Evolutionary conservation across 2,329 filamentous ascomycete species (phyloP).

Genomic region (Pleochaeta shiraiana): DNA sequence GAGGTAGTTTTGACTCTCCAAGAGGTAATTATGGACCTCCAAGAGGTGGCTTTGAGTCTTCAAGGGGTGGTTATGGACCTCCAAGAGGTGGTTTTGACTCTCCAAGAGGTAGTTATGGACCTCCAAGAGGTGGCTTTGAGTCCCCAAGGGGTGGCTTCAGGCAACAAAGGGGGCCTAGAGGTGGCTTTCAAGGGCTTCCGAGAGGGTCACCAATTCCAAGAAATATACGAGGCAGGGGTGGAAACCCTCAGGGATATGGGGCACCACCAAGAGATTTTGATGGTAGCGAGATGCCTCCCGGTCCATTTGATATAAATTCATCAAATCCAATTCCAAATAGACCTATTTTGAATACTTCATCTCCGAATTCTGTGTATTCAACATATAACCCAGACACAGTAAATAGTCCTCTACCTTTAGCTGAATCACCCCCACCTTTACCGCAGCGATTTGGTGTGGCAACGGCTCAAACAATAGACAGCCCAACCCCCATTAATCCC

Average conservation of each 20-base stretch:
- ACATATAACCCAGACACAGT: conserved; percentile 13
- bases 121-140: neutral
- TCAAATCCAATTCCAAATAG: conserved; percentile 8
- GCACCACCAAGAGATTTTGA: conserved; percentile 9
- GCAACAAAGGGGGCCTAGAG: conserved; percentile 11
- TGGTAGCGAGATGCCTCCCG: conserved; percentile 8
- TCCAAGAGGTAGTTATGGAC: neutral
- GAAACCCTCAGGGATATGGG: conserved; percentile 22
- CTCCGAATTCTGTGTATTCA: conserved; percentile 11
- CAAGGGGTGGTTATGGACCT: conserved; percentile 12
- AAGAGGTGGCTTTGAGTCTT: conserved; percentile 25
- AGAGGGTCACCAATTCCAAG: conserved; percentile 13
- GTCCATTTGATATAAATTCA: conserved; percentile 10
- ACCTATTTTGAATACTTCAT: conserved; percentile 8
- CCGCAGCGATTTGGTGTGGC: too few species aligned
- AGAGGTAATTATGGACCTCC: conserved; percentile 18
- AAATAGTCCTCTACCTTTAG: conserved; percentile 28
- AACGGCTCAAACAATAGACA: too few species aligned
- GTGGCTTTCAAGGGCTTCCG: conserved; percentile 11
- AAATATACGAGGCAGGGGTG: conserved; percentile 23
- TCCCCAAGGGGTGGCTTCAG: neutral
- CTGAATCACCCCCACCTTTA: conserved; percentile 41
- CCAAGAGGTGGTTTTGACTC: conserved; percentile 28
- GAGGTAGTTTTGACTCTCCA: conserved; percentile 11
- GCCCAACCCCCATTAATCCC: too few species aligned